Conservation (phyloP, 1,139 yeast genomes). For the Suhomyces atakaporum region DNA sequence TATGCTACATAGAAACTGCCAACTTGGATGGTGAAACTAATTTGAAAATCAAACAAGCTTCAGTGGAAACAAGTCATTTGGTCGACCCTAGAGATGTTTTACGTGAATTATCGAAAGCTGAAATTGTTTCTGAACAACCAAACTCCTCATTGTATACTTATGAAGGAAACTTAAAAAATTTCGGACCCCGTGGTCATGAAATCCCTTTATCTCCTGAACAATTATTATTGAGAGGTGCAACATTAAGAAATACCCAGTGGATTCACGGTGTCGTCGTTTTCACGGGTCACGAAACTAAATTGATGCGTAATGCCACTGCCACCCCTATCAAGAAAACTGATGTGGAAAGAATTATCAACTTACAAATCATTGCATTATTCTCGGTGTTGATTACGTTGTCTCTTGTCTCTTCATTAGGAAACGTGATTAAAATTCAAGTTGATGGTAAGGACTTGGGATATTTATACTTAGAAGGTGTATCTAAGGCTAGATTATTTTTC, state of each 20-base stretch:
- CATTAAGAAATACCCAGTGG: slow-evolving; percentile 93
- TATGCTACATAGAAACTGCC: slow-evolving; percentile 96
- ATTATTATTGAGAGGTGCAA: slow-evolving; percentile 90
- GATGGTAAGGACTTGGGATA: slow-evolving; percentile 59
- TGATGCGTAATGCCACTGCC: slow-evolving; percentile 98
- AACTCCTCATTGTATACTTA: slow-evolving; percentile 92
- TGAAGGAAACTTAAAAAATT: slow-evolving; percentile 73
- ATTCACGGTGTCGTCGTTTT: slow-evolving; percentile 90
- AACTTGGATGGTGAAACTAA: slow-evolving; percentile 98
- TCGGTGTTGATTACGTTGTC: slow-evolving; percentile 74
- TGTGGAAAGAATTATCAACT: slow-evolving; percentile 90
- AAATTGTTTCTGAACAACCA: slow-evolving; percentile 83
- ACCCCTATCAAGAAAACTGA: slow-evolving; percentile 97
- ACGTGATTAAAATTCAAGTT: slow-evolving; percentile 70
- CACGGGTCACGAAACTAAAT: slow-evolving; percentile 97
- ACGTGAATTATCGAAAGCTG: slow-evolving; percentile 33
- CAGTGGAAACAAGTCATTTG: slow-evolving; percentile 71
- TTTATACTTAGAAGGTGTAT: slow-evolving; percentile 68
- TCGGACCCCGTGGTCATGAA: slow-evolving; percentile 52
- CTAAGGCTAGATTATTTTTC: slow-evolving; percentile 71
- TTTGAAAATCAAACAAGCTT: slow-evolving; percentile 88
- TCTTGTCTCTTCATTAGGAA: slow-evolving; percentile 82
- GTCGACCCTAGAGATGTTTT: slow-evolving; percentile 68
- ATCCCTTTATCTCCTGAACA: slow-evolving; percentile 86
- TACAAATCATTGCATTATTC: slow-evolving; percentile 87